Percentiles rank a stretch among this genome's conserved stretches.
Evolutionary conservation across 257 asterid species (phyloP).

Genomic region (Gynochthodes officinalis): DNA sequence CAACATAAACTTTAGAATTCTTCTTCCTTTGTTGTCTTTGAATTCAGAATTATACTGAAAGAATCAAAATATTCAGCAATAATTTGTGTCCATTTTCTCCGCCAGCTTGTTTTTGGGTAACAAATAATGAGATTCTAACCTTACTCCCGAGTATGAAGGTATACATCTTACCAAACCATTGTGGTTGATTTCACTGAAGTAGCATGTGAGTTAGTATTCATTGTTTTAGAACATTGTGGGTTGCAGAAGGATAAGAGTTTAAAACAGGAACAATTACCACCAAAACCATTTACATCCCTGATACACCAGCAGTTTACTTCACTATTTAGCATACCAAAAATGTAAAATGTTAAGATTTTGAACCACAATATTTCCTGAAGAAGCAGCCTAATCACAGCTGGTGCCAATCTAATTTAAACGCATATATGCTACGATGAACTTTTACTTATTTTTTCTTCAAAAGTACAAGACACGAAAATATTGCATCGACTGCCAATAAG

Average conservation of each 20-base stretch:
- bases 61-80: neutral
- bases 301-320: neutral
- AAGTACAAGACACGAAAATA: no score
- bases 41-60: neutral
- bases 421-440: neutral
- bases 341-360: neutral
- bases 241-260: no score
- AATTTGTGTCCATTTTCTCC: neutral
- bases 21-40: neutral
- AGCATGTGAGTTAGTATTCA: no score
- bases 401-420: neutral
- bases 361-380: neutral
- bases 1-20: neutral
- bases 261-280: neutral
- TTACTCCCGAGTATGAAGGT: neutral
- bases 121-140: neutral
- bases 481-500: neutral
- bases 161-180: neutral
- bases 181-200: neutral
- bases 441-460: neutral
- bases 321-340: neutral
- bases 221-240: no score
- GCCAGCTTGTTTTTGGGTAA: neutral
- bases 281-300: neutral
- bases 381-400: no score